Evolutionary conservation across 805 yeast genomes (phyloP).

Genomic region (Candida stauntonica): DNA sequence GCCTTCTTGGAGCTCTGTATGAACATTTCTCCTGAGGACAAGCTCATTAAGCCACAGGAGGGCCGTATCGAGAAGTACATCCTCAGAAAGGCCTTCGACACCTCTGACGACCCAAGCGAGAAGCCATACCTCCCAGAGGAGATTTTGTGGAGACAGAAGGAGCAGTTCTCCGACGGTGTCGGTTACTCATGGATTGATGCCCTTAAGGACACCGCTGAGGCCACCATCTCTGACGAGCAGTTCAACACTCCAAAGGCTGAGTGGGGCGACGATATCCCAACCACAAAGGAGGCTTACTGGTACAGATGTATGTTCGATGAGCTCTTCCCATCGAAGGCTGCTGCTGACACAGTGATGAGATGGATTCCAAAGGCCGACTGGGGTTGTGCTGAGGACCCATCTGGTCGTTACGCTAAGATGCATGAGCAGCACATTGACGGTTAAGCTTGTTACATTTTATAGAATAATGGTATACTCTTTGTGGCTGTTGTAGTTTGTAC

Average conservation of each 20-base stretch:
- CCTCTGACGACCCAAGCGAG: conserved; percentile 69
- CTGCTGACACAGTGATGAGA: conserved; percentile 96
- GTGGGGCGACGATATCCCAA: conserved; percentile 95
- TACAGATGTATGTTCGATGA: conserved; percentile 96
- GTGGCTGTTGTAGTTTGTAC: no score
- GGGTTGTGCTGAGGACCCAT: conserved; percentile 99
- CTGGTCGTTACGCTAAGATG: conserved; percentile 92
- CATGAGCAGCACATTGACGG: conserved; percentile 64
- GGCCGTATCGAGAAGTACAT: conserved; percentile 93
- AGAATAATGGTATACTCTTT: no score
- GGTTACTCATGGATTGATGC: conserved; percentile 99
- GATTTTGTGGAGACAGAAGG: conserved; percentile 99
- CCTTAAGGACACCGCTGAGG: conserved; percentile 91
- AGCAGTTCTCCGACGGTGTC: conserved; percentile 98
- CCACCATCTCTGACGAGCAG: conserved; percentile 82
- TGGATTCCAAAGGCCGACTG: conserved; percentile 99
- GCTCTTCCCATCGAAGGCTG: conserved; percentile 85
- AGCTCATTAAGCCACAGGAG: conserved; percentile 65
- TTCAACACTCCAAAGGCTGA: conserved; percentile 86
- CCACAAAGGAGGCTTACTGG: conserved; percentile 99
- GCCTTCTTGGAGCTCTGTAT: conserved; percentile 85
- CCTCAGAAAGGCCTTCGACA: conserved; percentile 96
- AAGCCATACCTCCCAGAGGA: conserved; percentile 93
- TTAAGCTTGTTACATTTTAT: background rate
- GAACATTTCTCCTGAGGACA: conserved; percentile 93